A percentile compares a stretch with the other conserved stretches of the same genome.
These are phyloP conservation scores for Globisporangium cystogenes DNA, from an alignment of 352 stramenopile genomes.

Conservation along the genomic window DNA sequence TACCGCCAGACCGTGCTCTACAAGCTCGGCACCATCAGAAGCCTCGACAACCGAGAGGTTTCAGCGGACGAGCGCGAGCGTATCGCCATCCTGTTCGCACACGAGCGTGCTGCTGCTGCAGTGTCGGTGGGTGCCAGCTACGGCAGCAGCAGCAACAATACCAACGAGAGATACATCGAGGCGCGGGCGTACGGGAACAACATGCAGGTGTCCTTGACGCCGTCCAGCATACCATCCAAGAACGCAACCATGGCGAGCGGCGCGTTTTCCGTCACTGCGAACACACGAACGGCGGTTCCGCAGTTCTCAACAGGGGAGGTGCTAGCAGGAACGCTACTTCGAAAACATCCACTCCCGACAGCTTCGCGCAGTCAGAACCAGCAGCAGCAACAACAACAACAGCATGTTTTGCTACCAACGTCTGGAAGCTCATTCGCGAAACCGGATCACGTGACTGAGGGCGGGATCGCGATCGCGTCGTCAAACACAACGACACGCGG, in stretches of 20 bases:
- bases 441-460: conserved; percentile 30
- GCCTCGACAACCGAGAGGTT: conserved; percentile 65
- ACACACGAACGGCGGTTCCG: conserved; percentile 4
- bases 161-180: conserved; percentile 18
- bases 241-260: conserved; percentile 1
- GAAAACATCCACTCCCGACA: conserved; percentile 25
- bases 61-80: conserved; percentile 72
- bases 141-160: conserved; percentile 2
- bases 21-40: conserved; percentile 46
- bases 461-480: conserved; percentile 36
- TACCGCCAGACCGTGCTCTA: conserved; percentile 69
- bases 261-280: not conserved
- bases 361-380: conserved; percentile 4
- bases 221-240: conserved; percentile 44
- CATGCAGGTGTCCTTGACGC: conserved; percentile 26
- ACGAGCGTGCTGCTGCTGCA: conserved; percentile 42
- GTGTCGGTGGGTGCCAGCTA: conserved; percentile 9
- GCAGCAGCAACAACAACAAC: conserved; percentile 4
- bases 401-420: conserved; percentile 10
- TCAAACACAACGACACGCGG: conserved; percentile 44
- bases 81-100: conserved; percentile 59
- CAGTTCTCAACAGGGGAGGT: conserved; percentile 32
- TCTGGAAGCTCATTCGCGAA: conserved; percentile 26
- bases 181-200: conserved; percentile 11
- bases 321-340: conserved; percentile 36